Evolutionary conservation across 805 yeast species (phyloP), one percentile per base, ranked within the genome.

Genomic region (Metschnikowia reukaufii): DNA sequence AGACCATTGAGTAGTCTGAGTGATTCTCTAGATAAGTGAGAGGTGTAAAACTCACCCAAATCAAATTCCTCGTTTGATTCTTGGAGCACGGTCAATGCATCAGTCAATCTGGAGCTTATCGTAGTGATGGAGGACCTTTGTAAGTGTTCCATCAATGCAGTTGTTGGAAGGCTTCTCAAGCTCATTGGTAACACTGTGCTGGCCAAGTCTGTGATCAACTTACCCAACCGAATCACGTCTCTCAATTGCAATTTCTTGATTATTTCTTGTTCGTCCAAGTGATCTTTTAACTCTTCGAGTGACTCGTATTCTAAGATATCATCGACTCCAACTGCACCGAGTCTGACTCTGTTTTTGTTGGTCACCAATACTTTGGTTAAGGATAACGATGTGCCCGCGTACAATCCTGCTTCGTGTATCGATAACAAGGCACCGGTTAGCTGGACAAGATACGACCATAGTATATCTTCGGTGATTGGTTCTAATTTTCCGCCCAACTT

Each of bases 371-470:
- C 78, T 55, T 87, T 88, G 29, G 82, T 77, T 53, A 84, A 74
- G 47, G 84, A 80, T 13, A 87, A 62, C 0, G 79, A 66, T n/a
- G 66, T 52, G 42, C 92, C 78, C 1, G 84, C 84, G 1, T 83
- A 76, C 42, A 92, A 67, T 0, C 79, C 80, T n/a, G 73, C 69
- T 2, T 73, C 69, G 68, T 92, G 97, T 12, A 85, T 75, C 4
- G 78, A 73, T n/a, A 73, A 66, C 19, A 88, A 60, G 0, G 91
- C 97, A 56, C 79, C 77, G 2, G 84, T 72, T 27, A 94, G 66
- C 67, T 94, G 98, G 15, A 83, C 76, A 43, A 86, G 64, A 57
- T 89, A 88, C 29, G 71, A 67, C 97, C 97, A 89, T 38, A 92
- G 65, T 9, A 79, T 60, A 7, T 80, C 78, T 60, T 84, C 90